Evolutionary conservation across 2,329 filamentous ascomycete species (phyloP).

Genomic region (Pseudogymnoascus sp.): DNA sequence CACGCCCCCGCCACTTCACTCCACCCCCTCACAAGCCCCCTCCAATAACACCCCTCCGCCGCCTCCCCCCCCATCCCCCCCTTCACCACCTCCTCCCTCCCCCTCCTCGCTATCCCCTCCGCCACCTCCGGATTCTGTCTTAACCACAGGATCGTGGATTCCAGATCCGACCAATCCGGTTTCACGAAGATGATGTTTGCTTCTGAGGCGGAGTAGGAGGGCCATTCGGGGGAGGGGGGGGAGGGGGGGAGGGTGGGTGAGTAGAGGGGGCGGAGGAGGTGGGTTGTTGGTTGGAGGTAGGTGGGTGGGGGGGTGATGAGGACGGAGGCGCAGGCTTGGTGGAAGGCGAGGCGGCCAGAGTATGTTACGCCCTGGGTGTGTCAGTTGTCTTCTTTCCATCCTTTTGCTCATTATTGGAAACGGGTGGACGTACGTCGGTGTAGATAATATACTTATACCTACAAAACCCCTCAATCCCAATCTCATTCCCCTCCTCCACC

Average conservation of each 20-base stretch:
- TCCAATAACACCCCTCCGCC: slow-evolving; percentile 48
- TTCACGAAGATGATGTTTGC: slow-evolving; percentile 44
- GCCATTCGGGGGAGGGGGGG: slow-evolving; percentile 29
- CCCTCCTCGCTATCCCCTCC: slow-evolving; percentile 39
- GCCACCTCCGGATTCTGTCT: slow-evolving; percentile 37
- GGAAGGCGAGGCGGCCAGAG: slow-evolving; percentile 43
- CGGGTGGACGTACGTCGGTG: slow-evolving; percentile 33
- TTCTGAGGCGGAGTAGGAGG: slow-evolving; percentile 29
- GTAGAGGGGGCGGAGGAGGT: slow-evolving; percentile 39
- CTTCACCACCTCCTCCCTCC: slow-evolving; percentile 37
- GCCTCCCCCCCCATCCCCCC: slow-evolving; percentile 41
- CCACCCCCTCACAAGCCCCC: slow-evolving; percentile 42
- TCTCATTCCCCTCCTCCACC: slow-evolving; percentile 34
- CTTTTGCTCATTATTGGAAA: too few species aligned
- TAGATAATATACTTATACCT: slow-evolving; percentile 43
- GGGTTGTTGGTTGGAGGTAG: slow-evolving; percentile 44
- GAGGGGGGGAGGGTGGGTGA: slow-evolving; percentile 24
- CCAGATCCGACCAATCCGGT: slow-evolving; percentile 44
- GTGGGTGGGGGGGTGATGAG: slow-evolving; percentile 40
- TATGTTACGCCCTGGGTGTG: slow-evolving; percentile 39
- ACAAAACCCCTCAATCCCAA: slow-evolving; percentile 44
- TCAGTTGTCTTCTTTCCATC: not conserved
- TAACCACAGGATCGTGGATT: slow-evolving; percentile 38
- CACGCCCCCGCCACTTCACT: slow-evolving; percentile 29
- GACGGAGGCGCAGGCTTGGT: slow-evolving; percentile 43